Percentiles rank a stretch among this genome's conserved stretches.
These are phyloP conservation scores for Atkinsonella hypoxylon DNA, from an alignment of 2,329 filamentous ascomycete species.

Conservation along the genomic window DNA sequence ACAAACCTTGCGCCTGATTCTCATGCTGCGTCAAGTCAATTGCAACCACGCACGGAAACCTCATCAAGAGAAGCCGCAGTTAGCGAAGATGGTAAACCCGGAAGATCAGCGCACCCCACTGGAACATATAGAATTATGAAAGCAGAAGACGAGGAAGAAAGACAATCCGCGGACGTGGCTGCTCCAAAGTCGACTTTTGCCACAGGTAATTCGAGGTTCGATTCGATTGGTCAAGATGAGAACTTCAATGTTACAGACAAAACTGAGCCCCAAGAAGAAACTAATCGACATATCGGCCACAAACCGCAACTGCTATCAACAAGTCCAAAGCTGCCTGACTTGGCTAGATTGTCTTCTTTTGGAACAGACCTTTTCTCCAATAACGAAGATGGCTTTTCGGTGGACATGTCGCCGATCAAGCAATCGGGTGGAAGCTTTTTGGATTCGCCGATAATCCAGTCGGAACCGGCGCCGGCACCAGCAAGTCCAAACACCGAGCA, in stretches of 20 bases:
- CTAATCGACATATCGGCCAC: not conserved
- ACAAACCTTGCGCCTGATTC: not conserved
- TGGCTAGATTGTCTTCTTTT: conserved; percentile 48
- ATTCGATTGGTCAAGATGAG: conserved; percentile 1
- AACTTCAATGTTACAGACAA: not conserved
- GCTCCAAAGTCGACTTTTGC: conserved; percentile 37
- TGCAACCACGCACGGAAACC: not conserved
- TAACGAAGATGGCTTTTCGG: not conserved
- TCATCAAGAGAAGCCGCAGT: not conserved
- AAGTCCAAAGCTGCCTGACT: conserved; percentile 45
- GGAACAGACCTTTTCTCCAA: conserved; percentile 44
- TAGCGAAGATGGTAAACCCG: not conserved
- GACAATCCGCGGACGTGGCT: conserved; percentile 39
- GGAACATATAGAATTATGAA: conserved; percentile 61
- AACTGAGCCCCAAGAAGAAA: not conserved
- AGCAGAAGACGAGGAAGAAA: conserved; percentile 46
- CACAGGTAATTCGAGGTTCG: not conserved
- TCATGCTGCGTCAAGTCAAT: not conserved
- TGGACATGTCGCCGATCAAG: not conserved
- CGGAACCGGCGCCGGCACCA: not conserved
- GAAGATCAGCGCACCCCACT: conserved; percentile 32
- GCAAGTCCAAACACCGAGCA: not conserved
- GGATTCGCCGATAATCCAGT: not conserved
- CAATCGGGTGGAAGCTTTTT: not conserved
- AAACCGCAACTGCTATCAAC: conserved; percentile 25